Conservation (phyloP, 306 rosid genomes). For the Corylus americana region DNA sequence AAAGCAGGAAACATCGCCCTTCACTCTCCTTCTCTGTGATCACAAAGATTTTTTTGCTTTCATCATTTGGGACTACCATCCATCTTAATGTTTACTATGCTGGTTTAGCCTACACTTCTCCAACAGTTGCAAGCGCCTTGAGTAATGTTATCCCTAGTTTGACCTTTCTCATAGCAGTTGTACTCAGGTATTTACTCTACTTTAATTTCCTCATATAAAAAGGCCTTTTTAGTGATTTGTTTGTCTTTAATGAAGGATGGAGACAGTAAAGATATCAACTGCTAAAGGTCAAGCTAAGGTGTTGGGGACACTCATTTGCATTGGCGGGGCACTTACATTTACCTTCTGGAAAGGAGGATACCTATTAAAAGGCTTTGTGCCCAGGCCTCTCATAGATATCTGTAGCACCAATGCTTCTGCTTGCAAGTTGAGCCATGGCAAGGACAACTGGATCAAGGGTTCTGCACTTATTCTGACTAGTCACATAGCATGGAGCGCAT, state of each 20-base stretch:
- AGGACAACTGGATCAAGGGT: conserved; percentile 45
- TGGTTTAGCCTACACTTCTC: conserved; percentile 36
- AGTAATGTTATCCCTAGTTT: conserved; percentile 36
- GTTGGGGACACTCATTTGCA: conserved; percentile 36
- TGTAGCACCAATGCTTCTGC: neutral
- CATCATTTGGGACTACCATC: conserved; percentile 40
- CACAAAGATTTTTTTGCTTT: conserved; percentile 30
- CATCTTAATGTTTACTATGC: conserved; percentile 34
- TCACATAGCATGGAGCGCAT: conserved; percentile 35
- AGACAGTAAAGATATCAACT: conserved; percentile 35
- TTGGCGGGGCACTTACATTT: conserved; percentile 39
- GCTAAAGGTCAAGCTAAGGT: conserved; percentile 41
- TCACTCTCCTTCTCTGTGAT: conserved; percentile 23
- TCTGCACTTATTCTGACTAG: conserved; percentile 34
- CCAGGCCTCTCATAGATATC: conserved; percentile 27
- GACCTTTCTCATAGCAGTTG: conserved; percentile 35
- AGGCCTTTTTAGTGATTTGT: neutral
- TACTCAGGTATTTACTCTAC: conserved; percentile 25
- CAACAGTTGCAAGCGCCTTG: conserved; percentile 37
- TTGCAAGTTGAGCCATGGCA: neutral
- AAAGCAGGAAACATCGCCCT: conserved; percentile 36
- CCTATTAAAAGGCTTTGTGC: conserved; percentile 21
- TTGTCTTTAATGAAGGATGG: conserved; percentile 32
- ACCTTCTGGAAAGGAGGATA: conserved; percentile 42
- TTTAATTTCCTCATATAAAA: neutral